Conservation (phyloP, 2,329 filamentous ascomycete genomes). For the Gremmenia infestans region DNA sequence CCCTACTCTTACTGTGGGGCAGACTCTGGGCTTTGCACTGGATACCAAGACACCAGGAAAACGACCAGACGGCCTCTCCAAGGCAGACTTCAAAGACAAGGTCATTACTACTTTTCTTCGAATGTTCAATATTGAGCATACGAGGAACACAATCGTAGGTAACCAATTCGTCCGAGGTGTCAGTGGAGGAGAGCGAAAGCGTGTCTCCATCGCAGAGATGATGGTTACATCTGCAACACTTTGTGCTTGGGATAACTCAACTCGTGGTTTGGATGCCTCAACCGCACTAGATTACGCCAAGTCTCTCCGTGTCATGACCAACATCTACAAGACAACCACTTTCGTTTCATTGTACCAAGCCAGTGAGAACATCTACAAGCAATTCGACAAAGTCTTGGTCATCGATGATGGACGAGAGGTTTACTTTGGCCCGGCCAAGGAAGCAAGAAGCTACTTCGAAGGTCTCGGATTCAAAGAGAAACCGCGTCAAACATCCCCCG, state of each 20-base stretch:
- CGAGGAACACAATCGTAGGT: conserved; percentile 77
- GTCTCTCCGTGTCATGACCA: conserved; percentile 57
- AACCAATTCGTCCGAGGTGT: conserved; percentile 77
- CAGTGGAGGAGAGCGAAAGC: conserved; percentile 73
- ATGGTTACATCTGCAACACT: conserved; percentile 71
- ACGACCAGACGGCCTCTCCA: conserved; percentile 67
- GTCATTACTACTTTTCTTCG: conserved; percentile 72
- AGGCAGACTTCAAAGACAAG: conserved; percentile 69
- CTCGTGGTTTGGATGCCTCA: conserved; percentile 64
- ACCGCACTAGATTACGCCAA: conserved; percentile 61
- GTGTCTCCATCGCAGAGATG: conserved; percentile 78
- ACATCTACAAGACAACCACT: conserved; percentile 51
- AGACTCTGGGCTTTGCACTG: conserved; percentile 80
- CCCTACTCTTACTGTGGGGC: conserved; percentile 76
- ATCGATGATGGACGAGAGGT: conserved; percentile 60
- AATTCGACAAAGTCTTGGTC: conserved; percentile 65
- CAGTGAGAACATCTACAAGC: conserved; percentile 61
- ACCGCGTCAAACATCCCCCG: conserved; percentile 56
- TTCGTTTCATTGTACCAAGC: conserved; percentile 66
- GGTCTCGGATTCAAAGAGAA: conserved; percentile 56
- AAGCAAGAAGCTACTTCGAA: conserved; percentile 60
- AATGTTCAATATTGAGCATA: conserved; percentile 94
- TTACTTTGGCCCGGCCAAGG: conserved; percentile 54
- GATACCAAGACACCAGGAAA: conserved; percentile 82
- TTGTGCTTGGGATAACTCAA: conserved; percentile 71